Percentiles rank a stretch among this genome's conserved stretches.
Evolutionary conservation across 2,329 filamentous ascomycete species (phyloP).

Genomic region (Colletotrichum higginsianum): DNA sequence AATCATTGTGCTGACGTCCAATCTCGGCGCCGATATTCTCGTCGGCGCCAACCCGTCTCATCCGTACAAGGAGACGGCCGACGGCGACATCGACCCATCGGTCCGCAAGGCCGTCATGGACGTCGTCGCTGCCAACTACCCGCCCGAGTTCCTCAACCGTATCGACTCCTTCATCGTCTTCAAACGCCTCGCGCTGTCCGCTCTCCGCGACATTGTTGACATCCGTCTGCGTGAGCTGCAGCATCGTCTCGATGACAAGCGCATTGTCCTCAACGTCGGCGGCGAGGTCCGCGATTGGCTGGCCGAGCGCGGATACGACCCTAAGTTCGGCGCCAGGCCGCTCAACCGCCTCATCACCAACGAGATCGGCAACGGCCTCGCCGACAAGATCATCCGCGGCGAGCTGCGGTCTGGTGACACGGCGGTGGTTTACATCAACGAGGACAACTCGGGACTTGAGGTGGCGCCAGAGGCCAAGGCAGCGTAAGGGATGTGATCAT

Average conservation of each 20-base stretch:
- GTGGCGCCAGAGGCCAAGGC: constrained; percentile 52
- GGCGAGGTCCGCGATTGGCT: constrained; percentile 87
- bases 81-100: constrained; percentile 79
- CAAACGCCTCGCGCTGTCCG: constrained; percentile 83
- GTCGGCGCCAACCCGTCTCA: constrained; percentile 80
- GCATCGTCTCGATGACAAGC: constrained; percentile 83
- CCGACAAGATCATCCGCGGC: constrained; percentile 92
- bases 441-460: constrained; percentile 71
- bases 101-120: constrained; percentile 90
- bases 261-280: constrained; percentile 82
- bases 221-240: constrained; percentile 91
- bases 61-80: constrained; percentile 72
- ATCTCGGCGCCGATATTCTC: constrained; percentile 92
- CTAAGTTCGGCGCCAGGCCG: constrained; percentile 90
- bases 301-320: constrained; percentile 90
- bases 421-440: constrained; percentile 78
- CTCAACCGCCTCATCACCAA: constrained; percentile 92
- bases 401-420: constrained; percentile 82
- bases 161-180: constrained; percentile 98
- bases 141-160: constrained; percentile 96
- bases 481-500: neutral
- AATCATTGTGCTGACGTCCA: constrained; percentile 95
- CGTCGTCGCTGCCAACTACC: constrained; percentile 80
- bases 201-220: constrained; percentile 92
- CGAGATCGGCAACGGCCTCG: constrained; percentile 89